Evolutionary conservation across 768 basidiomycete species (phyloP), one percentile per base, ranked within the genome.

Genomic region (Macrolepiota albuminosa): DNA sequence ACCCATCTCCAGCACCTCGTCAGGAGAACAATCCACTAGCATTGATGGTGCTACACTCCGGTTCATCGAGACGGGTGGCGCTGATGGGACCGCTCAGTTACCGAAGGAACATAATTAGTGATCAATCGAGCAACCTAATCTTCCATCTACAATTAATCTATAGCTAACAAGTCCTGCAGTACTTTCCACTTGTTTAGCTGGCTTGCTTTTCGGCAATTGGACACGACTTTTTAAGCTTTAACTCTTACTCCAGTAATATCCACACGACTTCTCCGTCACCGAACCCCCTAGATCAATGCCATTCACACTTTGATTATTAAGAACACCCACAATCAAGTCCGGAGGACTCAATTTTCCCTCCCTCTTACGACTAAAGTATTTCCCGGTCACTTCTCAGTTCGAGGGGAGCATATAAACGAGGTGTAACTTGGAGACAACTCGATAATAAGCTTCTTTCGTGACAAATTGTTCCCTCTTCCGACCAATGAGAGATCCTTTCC

Each of bases 11-110:
- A 43, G 54, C 18, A 39, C 16, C 31, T 47, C 29, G 59, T 34
- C 48, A 55, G 54, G 21, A 9, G 2, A 52, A 34, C 34, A 52
- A 29, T 57, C 46, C 11, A 39, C 55, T 29, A 47, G 10, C n/a
- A 26, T 73, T 21, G 70, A 71, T 54, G 69, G 68, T 16, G 66
- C 67, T 2, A 70, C 72, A 14, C 64, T 65, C 37, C 68, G 62
- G 21, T 74, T 74, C 54, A 71, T 75, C 26, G 73, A 74, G 62
- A 70, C 71, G 2, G 74, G 74, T 9, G 73, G 74, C 7, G 47
- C 68, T n/a, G 57, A 48, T 13, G 63, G 61, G 18, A 36, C 36
- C 3, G 53, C 57, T 26, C 56, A 64, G 49, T 58, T 63, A 59
- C 60, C 61, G 16, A 63, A 56, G 57, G 57, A 63, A 24, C 56